These are phyloP conservation scores for Ogataea polymorpha DNA, from an alignment of 805 yeast genomes.

Conservation along the genomic window DNA sequence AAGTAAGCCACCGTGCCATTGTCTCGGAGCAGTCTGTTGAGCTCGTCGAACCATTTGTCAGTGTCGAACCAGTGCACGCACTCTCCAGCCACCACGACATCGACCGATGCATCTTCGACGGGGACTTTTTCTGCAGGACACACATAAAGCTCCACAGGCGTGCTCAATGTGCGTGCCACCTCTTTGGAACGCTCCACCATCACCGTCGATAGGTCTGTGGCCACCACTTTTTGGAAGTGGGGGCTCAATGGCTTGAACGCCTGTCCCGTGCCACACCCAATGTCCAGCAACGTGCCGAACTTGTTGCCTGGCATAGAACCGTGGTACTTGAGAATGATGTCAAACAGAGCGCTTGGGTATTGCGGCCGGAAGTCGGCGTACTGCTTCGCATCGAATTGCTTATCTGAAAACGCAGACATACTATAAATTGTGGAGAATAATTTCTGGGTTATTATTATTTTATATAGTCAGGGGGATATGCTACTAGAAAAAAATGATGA, in stretches of 20 bases:
- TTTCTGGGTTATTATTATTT: neutral
- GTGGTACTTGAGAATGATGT: slow-evolving; percentile 37
- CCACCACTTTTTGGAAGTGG: slow-evolving; percentile 36
- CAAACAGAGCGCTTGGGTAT: slow-evolving; percentile 54
- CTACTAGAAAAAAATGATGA: slow-evolving; percentile 2
- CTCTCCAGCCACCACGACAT: slow-evolving; percentile 75
- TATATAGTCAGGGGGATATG: slow-evolving; percentile 6
- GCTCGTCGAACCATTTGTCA: slow-evolving; percentile 28
- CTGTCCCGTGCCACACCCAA: slow-evolving; percentile 57
- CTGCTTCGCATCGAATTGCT: slow-evolving; percentile 46
- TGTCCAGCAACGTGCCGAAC: slow-evolving; percentile 48
- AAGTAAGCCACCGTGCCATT: slow-evolving; percentile 62
- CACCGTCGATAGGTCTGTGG: slow-evolving; percentile 44
- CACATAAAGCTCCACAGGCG: slow-evolving; percentile 13
- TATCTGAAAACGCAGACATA: slow-evolving; percentile 65
- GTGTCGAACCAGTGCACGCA: slow-evolving; percentile 77
- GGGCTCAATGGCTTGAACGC: slow-evolving; percentile 44
- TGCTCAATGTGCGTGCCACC: neutral
- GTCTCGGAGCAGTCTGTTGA: slow-evolving; percentile 35
- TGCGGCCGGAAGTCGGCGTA: slow-evolving; percentile 65
- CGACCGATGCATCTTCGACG: slow-evolving; percentile 37
- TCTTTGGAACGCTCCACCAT: slow-evolving; percentile 45
- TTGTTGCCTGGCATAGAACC: neutral
- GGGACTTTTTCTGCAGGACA: slow-evolving; percentile 25
- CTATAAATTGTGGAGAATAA: neutral